phyloP scores from a whole-genome alignment of 305 asterid genomes.

The Fraxinus velutina region DNA sequence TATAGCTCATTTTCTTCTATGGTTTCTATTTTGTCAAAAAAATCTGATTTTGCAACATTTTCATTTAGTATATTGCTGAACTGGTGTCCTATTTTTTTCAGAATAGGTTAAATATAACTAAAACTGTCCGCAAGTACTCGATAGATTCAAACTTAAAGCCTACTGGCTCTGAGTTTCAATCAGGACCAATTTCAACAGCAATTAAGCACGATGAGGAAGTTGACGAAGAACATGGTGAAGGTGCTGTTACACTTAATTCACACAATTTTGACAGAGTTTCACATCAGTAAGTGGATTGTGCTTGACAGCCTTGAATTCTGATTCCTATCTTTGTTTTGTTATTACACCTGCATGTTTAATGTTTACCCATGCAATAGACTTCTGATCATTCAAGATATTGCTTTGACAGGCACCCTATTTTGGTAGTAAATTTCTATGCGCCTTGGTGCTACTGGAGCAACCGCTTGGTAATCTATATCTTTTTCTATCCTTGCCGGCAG shows the following conservation, averaged over 20 bases:
- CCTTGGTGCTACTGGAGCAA: conserved; percentile 99
- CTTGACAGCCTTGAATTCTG: conserved; percentile 15
- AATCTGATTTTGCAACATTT: not conserved
- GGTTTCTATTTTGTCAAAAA: not conserved
- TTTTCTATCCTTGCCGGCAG: conserved; percentile 11
- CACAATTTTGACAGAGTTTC: conserved; percentile 75
- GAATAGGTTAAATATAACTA: conserved; percentile 90
- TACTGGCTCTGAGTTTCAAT: conserved; percentile 76
- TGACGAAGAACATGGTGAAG: conserved; percentile 86
- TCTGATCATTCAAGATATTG: conserved; percentile 17
- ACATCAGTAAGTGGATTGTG: conserved; percentile 62
- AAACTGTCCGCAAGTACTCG: conserved; percentile 79
- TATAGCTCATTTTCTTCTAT: not conserved
- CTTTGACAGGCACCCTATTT: conserved; percentile 61
- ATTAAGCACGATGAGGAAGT: conserved; percentile 77
- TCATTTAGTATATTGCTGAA: conserved; percentile 6
- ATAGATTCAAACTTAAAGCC: conserved; percentile 68
- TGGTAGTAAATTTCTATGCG: conserved; percentile 92
- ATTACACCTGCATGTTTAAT: conserved; percentile 11
- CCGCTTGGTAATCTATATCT: conserved; percentile 61
- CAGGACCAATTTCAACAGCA: conserved; percentile 49
- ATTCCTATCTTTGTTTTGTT: conserved; percentile 14
- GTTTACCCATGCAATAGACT: conserved; percentile 18
- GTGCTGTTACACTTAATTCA: conserved; percentile 62
- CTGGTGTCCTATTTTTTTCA: conserved; percentile 36